Conservation (phyloP, 2,329 filamentous ascomycete genomes). For the Colletotrichum aenigma region DNA sequence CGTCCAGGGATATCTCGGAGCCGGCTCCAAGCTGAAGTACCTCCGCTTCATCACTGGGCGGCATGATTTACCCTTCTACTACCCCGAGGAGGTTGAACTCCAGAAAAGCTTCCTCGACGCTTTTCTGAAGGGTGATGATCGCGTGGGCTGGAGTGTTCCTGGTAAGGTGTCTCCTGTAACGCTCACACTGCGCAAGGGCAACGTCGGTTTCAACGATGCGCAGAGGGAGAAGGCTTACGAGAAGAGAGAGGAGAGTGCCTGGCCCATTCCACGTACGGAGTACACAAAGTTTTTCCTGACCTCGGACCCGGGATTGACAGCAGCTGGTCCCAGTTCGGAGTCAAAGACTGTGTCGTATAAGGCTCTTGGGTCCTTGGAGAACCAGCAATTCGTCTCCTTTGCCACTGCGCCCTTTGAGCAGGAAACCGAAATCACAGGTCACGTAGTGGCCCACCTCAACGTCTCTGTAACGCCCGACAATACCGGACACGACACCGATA, state of each 20-base stretch:
- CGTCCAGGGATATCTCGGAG: constrained; percentile 66
- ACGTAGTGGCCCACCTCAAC: constrained; percentile 67
- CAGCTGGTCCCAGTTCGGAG: constrained; percentile 27
- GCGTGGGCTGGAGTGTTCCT: constrained; percentile 60
- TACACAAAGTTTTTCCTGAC: constrained; percentile 68
- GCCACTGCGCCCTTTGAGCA: constrained; percentile 58
- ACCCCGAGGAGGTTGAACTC: constrained; percentile 69
- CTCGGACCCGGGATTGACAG: constrained; percentile 44
- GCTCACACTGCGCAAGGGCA: constrained; percentile 66
- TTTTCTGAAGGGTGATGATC: constrained; percentile 72
- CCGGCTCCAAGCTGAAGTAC: constrained; percentile 71
- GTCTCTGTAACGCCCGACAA: constrained; percentile 65
- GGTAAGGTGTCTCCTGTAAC: constrained; percentile 66
- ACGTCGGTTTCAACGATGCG: constrained; percentile 70
- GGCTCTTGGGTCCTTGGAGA: constrained; percentile 61
- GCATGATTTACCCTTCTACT: constrained; percentile 77
- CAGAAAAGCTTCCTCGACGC: constrained; percentile 73
- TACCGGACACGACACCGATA: constrained; percentile 48
- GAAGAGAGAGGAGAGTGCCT: constrained; percentile 62
- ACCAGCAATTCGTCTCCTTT: constrained; percentile 62
- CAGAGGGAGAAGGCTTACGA: constrained; percentile 60
- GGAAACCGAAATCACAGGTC: constrained; percentile 73
- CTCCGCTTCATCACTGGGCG: constrained; percentile 72
- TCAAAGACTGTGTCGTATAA: constrained; percentile 53
- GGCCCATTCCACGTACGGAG: constrained; percentile 69